These are phyloP conservation scores for Fusarium graminum DNA, from an alignment of 2,329 filamentous ascomycete species.

Conservation along the genomic window DNA sequence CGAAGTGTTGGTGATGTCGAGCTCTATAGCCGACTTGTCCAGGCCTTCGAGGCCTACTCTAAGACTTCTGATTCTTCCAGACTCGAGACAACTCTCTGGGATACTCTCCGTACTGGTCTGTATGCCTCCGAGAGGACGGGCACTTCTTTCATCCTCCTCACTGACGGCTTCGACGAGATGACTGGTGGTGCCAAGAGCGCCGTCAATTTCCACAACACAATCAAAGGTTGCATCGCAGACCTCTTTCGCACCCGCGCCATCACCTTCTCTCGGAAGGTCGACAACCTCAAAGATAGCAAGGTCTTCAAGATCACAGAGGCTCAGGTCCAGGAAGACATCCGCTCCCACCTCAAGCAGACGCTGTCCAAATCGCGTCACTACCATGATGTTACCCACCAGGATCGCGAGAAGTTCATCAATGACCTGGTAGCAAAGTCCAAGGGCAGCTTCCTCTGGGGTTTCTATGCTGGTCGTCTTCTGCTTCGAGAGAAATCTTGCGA, in stretches of 20 bases:
- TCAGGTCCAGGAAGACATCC: slow-evolving; percentile 53
- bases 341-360: slow-evolving; percentile 39
- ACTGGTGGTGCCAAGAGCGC: slow-evolving; percentile 44
- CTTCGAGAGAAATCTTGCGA: slow-evolving; percentile 43
- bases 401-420: slow-evolving; percentile 49
- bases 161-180: slow-evolving; percentile 56
- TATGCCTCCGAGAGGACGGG: slow-evolving; percentile 49
- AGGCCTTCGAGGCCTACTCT: slow-evolving; percentile 46
- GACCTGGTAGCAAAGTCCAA: slow-evolving; percentile 52
- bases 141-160: slow-evolving; percentile 52
- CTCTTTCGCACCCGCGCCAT: slow-evolving; percentile 51
- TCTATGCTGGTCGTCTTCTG: slow-evolving; percentile 51
- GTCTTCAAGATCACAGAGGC: slow-evolving; percentile 52
- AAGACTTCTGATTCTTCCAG: slow-evolving; percentile 43
- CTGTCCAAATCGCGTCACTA: slow-evolving; percentile 36
- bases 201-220: slow-evolving; percentile 49
- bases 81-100: slow-evolving; percentile 53
- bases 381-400: slow-evolving; percentile 43
- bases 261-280: slow-evolving; percentile 54
- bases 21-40: slow-evolving; percentile 52
- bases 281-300: slow-evolving; percentile 50
- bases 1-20: slow-evolving; percentile 55
- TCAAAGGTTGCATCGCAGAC: slow-evolving; percentile 50
- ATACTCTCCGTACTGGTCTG: slow-evolving; percentile 52
- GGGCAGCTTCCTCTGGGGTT: slow-evolving; percentile 56